Conservation (phyloP, 2,329 filamentous ascomycete genomes). For the Rachicladosporium sp. region DNA sequence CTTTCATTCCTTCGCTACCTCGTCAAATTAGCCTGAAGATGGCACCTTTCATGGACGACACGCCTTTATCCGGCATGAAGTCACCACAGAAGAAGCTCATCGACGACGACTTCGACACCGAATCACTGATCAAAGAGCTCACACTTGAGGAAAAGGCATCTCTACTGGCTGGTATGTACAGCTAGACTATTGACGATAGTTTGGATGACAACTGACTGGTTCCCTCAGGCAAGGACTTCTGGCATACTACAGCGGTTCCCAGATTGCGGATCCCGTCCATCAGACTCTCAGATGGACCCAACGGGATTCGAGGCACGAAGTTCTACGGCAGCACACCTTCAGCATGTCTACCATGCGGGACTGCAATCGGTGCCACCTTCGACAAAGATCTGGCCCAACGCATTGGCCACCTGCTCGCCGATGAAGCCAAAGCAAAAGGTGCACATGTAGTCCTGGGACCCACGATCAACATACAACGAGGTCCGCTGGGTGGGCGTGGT, state of each 20-base stretch:
- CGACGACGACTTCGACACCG: slow-evolving; percentile 15
- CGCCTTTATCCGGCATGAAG: too few species aligned
- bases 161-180: slow-evolving; percentile 37
- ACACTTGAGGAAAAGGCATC: slow-evolving; percentile 19
- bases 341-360: slow-evolving; percentile 64
- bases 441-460: slow-evolving; percentile 16
- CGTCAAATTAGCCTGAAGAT: too few species aligned
- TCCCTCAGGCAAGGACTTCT: slow-evolving; percentile 62
- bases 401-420: slow-evolving; percentile 15
- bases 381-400: slow-evolving; percentile 12
- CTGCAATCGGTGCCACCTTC: slow-evolving; percentile 17
- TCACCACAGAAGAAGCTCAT: too few species aligned
- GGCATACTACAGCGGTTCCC: slow-evolving; percentile 52
- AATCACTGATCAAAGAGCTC: slow-evolving; percentile 17
- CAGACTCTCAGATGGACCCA: slow-evolving; percentile 56
- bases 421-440: slow-evolving; percentile 16
- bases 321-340: slow-evolving; percentile 56
- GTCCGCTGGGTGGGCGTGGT: slow-evolving; percentile 54
- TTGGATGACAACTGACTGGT: slow-evolving; percentile 62
- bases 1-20: too few species aligned
- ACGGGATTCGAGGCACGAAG: slow-evolving; percentile 54
- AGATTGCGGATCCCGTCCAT: slow-evolving; percentile 50
- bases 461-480: slow-evolving; percentile 17
- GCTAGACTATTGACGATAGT: slow-evolving; percentile 25
- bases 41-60: too few species aligned